phyloP scores from a whole-genome alignment of 2,329 filamentous ascomycete species.

The Diaporthe ampelina region DNA sequence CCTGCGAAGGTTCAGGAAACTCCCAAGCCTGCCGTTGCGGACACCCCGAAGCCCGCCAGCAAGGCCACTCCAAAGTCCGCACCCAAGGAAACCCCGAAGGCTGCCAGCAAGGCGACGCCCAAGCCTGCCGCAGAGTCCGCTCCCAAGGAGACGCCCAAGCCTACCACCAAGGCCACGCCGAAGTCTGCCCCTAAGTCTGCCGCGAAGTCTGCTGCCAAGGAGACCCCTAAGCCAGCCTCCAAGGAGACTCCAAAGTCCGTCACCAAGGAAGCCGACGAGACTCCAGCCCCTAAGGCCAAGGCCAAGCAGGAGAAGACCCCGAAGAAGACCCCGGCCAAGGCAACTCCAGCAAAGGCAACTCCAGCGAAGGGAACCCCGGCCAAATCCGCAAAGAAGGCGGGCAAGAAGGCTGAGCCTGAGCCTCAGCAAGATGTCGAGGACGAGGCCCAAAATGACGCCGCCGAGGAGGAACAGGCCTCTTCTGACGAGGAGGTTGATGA shows the following conservation, averaged over 20 bases:
- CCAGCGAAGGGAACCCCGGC: neutral
- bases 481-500: slow-evolving; percentile 42
- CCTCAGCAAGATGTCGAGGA: slow-evolving; percentile 46
- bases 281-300: slow-evolving; percentile 25
- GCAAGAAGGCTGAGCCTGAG: slow-evolving; percentile 45
- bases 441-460: neutral
- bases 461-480: slow-evolving; percentile 26
- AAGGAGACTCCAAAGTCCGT: slow-evolving; percentile 24
- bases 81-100: slow-evolving; percentile 22
- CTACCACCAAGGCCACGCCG: slow-evolving; percentile 5
- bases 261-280: slow-evolving; percentile 9
- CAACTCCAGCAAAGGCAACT: neutral
- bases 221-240: slow-evolving; percentile 11
- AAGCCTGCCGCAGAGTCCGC: slow-evolving; percentile 3
- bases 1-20: slow-evolving; percentile 36
- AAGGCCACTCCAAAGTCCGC: slow-evolving; percentile 31
- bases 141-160: slow-evolving; percentile 19
- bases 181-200: slow-evolving; percentile 27
- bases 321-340: slow-evolving; percentile 18
- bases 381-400: slow-evolving; percentile 34
- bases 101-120: slow-evolving; percentile 2
- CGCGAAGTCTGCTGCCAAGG: slow-evolving; percentile 1
- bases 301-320: slow-evolving; percentile 33
- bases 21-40: slow-evolving; percentile 12
- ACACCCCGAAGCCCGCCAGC: slow-evolving; percentile 25